Evolutionary conservation across 1,284 basidiomycete genomes (phyloP), one percentile per base, ranked within the genome.

Genomic region (Athelia psychrophila): DNA sequence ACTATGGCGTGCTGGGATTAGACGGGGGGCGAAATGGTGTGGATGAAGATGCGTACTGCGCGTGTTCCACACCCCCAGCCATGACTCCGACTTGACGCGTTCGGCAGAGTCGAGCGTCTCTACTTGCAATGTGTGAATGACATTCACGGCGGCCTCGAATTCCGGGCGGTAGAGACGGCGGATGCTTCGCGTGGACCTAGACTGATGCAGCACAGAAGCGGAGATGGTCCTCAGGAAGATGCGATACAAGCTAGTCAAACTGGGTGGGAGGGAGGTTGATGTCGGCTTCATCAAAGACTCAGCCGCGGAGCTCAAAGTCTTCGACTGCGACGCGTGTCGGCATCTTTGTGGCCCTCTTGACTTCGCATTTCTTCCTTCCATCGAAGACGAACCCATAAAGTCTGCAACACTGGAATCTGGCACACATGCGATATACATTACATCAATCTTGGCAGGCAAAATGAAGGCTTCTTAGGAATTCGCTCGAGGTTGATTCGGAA

Each of bases 231-330:
- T 76, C 36, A 88, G 67, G 52, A 84, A 76, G 2, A 89, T 69
- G 12, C 86, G 76, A 56, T 89, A 89, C 1, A 84, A 59, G 54
- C 83, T 83, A 5, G 70, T 80, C 56, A 88, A 81, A 5, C 71
- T 66, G 2, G 77, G 53, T 4, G 83, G 80, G 18, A 86, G 70
- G 23, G 27, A 13, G 6, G 13, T 30, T 5, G 27, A 30, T n/a
- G n/a, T n/a, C 27, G 27, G 13, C 6, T 13, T 30, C 27, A 30
- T n/a, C n/a, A n/a, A n/a, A n/a, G n/a, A n/a, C n/a, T n/a, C n/a
- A n/a, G n/a, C n/a, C n/a, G n/a, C n/a, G n/a, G n/a, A n/a, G n/a
- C n/a, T n/a, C n/a, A n/a, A n/a, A n/a, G n/a, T n/a, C n/a, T n/a
- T n/a, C n/a, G n/a, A n/a, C n/a, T n/a, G n/a, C n/a, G n/a, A n/a